Conservation (phyloP, 176 grass and related monocot species). For the Olyra latifolia region DNA sequence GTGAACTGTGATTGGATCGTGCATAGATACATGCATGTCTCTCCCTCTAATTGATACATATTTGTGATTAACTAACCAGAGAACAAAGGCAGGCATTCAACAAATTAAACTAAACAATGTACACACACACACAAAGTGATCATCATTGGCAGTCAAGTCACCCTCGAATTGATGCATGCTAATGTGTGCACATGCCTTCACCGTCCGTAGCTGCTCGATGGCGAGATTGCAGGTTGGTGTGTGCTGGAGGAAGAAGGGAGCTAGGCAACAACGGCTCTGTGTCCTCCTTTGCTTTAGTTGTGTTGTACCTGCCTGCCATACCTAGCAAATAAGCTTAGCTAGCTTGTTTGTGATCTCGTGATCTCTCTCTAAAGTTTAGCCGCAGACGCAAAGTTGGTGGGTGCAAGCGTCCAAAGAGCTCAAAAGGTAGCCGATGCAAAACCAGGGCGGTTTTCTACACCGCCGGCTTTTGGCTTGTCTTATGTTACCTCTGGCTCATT, state of each 20-base stretch:
- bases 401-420: conserved; percentile 22
- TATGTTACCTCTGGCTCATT: neutral
- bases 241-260: neutral
- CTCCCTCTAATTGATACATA: too few relatives aligned
- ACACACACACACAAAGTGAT: too few relatives aligned
- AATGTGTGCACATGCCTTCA: neutral
- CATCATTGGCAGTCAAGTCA: too few relatives aligned
- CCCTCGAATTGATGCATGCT: too few relatives aligned
- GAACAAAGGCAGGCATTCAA: neutral
- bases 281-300: too few relatives aligned
- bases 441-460: neutral
- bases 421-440: neutral
- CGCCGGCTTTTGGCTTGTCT: conserved; percentile 34
- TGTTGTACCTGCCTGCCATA: neutral
- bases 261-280: too few relatives aligned
- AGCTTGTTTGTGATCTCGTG: too few relatives aligned
- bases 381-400: neutral
- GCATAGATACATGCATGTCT: too few relatives aligned
- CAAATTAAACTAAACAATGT: neutral
- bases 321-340: neutral
- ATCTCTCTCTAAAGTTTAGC: too few relatives aligned
- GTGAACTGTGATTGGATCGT: too few relatives aligned
- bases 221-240: neutral
- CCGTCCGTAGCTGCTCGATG: too few relatives aligned
- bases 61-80: too few relatives aligned